phyloP scores from a whole-genome alignment of 139 green algal species.

The Yamagishiella unicocca region DNA sequence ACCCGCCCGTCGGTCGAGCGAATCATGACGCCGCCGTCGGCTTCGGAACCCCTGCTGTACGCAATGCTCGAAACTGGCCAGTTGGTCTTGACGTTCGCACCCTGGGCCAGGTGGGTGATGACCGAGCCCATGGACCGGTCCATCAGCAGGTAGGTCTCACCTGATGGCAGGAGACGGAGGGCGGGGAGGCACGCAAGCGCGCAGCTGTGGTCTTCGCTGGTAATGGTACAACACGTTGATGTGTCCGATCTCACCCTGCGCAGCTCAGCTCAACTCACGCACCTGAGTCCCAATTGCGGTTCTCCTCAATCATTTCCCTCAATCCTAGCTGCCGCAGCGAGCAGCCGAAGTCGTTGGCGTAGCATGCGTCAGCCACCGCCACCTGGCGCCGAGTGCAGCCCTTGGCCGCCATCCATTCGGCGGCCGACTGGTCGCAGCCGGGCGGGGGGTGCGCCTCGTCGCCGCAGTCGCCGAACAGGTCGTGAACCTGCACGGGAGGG shows the following conservation, averaged over 20 bases:
- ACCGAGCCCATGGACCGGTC: constrained; percentile 72
- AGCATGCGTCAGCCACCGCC: constrained; percentile 79
- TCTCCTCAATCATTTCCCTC: constrained; percentile 84
- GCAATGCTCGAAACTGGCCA: constrained; percentile 65
- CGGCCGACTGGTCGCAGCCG: constrained; percentile 67
- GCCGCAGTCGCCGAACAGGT: constrained; percentile 72
- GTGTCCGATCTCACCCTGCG: too few relatives aligned
- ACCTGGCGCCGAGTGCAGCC: constrained; percentile 57
- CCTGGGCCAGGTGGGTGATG: constrained; percentile 61
- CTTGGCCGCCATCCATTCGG: constrained; percentile 70
- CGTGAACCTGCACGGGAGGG: constrained; percentile 58
- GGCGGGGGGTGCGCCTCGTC: constrained; percentile 50
- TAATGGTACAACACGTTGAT: too few relatives aligned
- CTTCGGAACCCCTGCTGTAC: constrained; percentile 40
- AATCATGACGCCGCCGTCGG: neutral
- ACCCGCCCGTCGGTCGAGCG: constrained; percentile 13
- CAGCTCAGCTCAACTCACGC: too few relatives aligned
- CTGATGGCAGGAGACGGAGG: constrained; percentile 1
- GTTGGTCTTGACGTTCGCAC: constrained; percentile 48
- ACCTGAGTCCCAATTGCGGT: constrained; percentile 66
- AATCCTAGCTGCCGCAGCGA: constrained; percentile 79
- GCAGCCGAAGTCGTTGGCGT: constrained; percentile 90
- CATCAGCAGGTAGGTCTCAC: constrained; percentile 87
- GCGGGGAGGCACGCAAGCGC: neutral
- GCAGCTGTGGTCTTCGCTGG: neutral